Percentiles rank a stretch among this genome's conserved stretches.
Conservation (phyloP, 1,284 basidiomycete genomes). For the Mycena citricolor region DNA sequence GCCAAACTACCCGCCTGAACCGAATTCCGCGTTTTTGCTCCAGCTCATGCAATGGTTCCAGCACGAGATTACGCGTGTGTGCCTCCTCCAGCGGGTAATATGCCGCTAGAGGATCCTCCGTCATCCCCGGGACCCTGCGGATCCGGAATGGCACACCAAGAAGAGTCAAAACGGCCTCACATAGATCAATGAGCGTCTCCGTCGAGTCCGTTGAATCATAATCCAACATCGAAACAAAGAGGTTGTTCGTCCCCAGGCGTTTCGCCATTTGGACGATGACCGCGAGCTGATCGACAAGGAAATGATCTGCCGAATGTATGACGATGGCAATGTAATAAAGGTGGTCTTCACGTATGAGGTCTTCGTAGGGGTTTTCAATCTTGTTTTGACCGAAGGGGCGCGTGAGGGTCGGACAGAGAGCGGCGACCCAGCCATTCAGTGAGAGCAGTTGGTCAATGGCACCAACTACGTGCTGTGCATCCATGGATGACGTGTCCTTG, state of each 20-base stretch:
- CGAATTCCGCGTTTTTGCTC: constrained; percentile 71
- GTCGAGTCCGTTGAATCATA: constrained; percentile 92
- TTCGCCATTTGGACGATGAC: constrained; percentile 93
- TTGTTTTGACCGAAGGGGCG: constrained; percentile 90
- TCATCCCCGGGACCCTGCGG: constrained; percentile 85
- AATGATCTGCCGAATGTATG: constrained; percentile 95
- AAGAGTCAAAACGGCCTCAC: constrained; percentile 88
- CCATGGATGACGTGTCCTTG: constrained; percentile 81
- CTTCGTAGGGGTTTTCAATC: constrained; percentile 82
- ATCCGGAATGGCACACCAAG: constrained; percentile 91
- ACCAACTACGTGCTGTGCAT: constrained; percentile 82
- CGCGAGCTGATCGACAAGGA: constrained; percentile 93
- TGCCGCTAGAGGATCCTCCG: constrained; percentile 76
- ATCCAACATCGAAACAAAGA: constrained; percentile 96
- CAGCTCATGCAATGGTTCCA: constrained; percentile 89
- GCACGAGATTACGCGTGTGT: constrained; percentile 84
- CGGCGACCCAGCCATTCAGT: constrained; percentile 99
- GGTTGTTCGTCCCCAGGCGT: constrained; percentile 80
- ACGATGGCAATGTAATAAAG: constrained; percentile 94
- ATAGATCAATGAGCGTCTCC: constrained; percentile 87
- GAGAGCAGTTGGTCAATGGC: constrained; percentile 89
- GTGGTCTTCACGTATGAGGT: constrained; percentile 76
- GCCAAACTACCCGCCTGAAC: constrained; percentile 90
- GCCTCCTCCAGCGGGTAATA: constrained; percentile 96
- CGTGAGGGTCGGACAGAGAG: constrained; percentile 85